A percentile compares a stretch with the other conserved stretches of the same genome.
phyloP scores from a whole-genome alignment of 495 filamentous ascomycete species.

The Aspergillus bridgeri region DNA sequence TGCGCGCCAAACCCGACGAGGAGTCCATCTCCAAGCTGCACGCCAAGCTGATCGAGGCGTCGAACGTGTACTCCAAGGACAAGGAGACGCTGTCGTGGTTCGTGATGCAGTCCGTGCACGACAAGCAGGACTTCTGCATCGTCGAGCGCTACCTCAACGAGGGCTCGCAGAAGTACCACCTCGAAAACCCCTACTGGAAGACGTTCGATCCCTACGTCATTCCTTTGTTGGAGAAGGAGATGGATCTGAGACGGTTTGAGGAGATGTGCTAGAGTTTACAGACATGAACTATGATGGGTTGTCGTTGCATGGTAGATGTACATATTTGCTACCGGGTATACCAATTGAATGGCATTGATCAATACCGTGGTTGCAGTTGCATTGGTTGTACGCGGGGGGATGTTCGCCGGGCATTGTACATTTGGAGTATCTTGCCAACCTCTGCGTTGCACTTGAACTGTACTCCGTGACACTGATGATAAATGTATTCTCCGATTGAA shows the following conservation, averaged over 20 bases:
- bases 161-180: constrained; percentile 56
- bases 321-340: not conserved
- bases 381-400: no score
- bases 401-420: no score
- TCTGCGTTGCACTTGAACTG: no score
- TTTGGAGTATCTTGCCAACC: no score
- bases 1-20: constrained; percentile 60
- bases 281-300: no score
- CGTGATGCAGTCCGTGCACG: constrained; percentile 63
- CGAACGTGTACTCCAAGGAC: constrained; percentile 60
- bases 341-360: no score
- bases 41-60: constrained; percentile 64
- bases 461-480: no score
- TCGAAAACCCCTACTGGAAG: constrained; percentile 67
- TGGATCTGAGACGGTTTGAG: constrained; percentile 61
- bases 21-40: constrained; percentile 59
- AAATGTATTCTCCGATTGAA: no score
- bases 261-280: constrained; percentile 41
- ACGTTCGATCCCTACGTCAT: constrained; percentile 65
- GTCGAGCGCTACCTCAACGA: constrained; percentile 65
- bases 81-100: constrained; percentile 65
- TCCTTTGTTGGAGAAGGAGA: constrained; percentile 59
- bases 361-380: no score
- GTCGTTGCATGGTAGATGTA: not conserved
- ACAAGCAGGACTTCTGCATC: constrained; percentile 63